phyloP scores from a whole-genome alignment of 805 yeast species.

The Saturnispora mendoncae region DNA sequence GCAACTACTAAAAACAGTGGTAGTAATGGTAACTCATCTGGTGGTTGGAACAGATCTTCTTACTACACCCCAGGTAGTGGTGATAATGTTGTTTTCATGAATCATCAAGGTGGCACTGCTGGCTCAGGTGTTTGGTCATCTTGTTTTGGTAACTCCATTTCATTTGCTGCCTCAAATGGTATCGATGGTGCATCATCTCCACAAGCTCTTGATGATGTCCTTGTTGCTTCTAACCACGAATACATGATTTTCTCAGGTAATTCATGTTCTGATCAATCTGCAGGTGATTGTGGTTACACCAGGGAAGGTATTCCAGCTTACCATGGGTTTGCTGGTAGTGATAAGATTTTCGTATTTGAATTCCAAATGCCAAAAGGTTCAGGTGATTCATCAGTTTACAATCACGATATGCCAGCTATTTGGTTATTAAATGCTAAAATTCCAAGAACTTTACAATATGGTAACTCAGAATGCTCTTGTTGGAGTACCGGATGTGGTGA shows the following conservation, averaged over 20 bases:
- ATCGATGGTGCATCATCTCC: slow-evolving; percentile 61
- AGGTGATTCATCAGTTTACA: slow-evolving; percentile 31
- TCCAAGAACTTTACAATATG: slow-evolving; percentile 93
- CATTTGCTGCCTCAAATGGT: slow-evolving; percentile 76
- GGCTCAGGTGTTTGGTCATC: slow-evolving; percentile 86
- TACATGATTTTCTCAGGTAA: slow-evolving; percentile 70
- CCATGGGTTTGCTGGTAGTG: slow-evolving; percentile 83
- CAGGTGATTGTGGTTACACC: slow-evolving; percentile 72
- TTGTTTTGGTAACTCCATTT: slow-evolving; percentile 85
- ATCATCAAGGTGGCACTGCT: slow-evolving; percentile 74
- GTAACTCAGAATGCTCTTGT: slow-evolving; percentile 79
- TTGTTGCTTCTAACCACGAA: slow-evolving; percentile 67
- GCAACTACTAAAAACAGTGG: slow-evolving; percentile 17
- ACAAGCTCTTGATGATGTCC: slow-evolving; percentile 57
- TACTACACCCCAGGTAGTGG: slow-evolving; percentile 60
- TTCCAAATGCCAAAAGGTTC: slow-evolving; percentile 77
- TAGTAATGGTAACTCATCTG: slow-evolving; percentile 19
- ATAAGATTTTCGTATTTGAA: slow-evolving; percentile 86
- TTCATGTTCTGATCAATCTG: slow-evolving; percentile 51
- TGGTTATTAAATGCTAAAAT: slow-evolving; percentile 69
- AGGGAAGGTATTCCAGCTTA: slow-evolving; percentile 83
- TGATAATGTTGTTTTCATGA: slow-evolving; percentile 70
- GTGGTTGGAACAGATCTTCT: slow-evolving; percentile 66
- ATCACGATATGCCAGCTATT: slow-evolving; percentile 84
- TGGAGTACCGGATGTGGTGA: slow-evolving; percentile 98